Percentiles rank a stretch among this genome's conserved stretches.
These are phyloP conservation scores for Pezicula radicicola DNA, from an alignment of 2,329 filamentous ascomycete genomes.

Conservation along the genomic window DNA sequence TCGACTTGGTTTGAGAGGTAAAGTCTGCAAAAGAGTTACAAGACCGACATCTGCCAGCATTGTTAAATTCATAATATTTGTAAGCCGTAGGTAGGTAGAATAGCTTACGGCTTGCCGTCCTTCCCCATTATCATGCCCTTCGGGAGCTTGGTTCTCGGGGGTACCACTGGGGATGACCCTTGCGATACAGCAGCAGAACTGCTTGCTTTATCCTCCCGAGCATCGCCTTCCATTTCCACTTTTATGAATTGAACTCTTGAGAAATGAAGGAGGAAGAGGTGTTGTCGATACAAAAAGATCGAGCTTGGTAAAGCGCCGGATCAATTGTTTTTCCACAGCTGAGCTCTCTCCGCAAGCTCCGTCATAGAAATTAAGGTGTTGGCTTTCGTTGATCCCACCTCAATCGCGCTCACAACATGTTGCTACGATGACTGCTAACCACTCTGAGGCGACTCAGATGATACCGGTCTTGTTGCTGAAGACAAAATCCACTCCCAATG, in stretches of 20 bases:
- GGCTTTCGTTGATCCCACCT: neutral
- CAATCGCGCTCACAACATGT: conserved; percentile 7
- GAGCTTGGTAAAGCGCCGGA: conserved; percentile 6
- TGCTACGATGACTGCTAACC: conserved; percentile 13
- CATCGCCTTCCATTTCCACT: conserved; percentile 25
- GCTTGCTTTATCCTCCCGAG: conserved; percentile 16
- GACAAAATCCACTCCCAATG: conserved; percentile 68
- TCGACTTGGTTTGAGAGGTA: conserved; percentile 52
- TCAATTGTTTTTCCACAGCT: neutral
- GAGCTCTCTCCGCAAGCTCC: neutral
- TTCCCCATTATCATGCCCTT: conserved; percentile 74
- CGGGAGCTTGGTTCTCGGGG: conserved; percentile 47
- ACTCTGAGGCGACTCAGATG: conserved; percentile 10
- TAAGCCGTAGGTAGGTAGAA: neutral
- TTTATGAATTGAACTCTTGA: neutral
- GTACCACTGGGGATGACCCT: conserved; percentile 11
- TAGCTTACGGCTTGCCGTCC: conserved; percentile 78
- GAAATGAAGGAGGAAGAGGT: conserved; percentile 2
- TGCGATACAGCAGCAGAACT: conserved; percentile 4
- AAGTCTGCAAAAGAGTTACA: conserved; percentile 63
- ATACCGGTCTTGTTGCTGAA: conserved; percentile 71
- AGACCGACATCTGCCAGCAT: conserved; percentile 59
- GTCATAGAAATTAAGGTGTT: neutral
- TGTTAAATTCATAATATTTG: conserved; percentile 4
- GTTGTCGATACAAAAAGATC: neutral